phyloP scores from a whole-genome alignment of 257 asterid species.

The Solanum arcanum region DNA sequence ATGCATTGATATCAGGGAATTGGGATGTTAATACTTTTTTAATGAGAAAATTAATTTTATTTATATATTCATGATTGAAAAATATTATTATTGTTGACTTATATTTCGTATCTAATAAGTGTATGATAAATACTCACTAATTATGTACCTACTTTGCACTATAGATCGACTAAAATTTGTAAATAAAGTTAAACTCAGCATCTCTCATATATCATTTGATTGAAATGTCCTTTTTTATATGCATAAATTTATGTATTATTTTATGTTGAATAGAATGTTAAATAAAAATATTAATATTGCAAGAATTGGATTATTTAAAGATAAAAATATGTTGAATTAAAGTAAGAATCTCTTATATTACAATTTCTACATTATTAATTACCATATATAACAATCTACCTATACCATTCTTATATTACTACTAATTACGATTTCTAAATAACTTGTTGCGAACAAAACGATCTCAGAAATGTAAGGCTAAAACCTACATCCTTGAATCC shows the following conservation, averaged over 20 bases:
- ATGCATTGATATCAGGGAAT: not conserved
- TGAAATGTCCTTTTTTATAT: not conserved
- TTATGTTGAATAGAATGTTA: not conserved
- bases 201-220: not conserved
- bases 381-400: not conserved
- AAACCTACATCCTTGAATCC: not conserved
- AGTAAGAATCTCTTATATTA: not conserved
- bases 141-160: not conserved
- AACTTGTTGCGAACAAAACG: rapidly evolving
- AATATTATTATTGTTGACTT: not conserved
- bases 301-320: not conserved
- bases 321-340: not conserved
- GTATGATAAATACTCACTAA: not conserved
- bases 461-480: not conserved
- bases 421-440: not conserved
- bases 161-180: not conserved
- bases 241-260: not conserved
- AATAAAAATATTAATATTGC: not conserved
- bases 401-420: not conserved
- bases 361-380: not conserved
- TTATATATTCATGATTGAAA: no score
- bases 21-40: not conserved
- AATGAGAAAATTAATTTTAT: not conserved
- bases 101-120: not conserved
- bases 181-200: not conserved